Base-by-base conservation (phyloP, 208 protist species). In the Eutreptiella sp. region DNA sequence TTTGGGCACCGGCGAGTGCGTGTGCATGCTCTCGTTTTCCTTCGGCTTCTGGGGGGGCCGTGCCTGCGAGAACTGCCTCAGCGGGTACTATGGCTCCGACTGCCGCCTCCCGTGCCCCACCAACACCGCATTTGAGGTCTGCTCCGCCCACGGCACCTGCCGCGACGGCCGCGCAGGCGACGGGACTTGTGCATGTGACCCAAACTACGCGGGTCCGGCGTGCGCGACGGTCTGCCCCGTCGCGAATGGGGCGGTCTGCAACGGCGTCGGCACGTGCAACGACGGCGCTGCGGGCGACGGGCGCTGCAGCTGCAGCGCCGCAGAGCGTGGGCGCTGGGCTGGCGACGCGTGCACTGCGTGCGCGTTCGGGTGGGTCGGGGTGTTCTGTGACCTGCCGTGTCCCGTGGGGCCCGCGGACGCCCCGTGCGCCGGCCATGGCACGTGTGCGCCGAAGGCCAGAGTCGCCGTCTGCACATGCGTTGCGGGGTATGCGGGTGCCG, bases 1-100 rank as follows among this genome's bases (percentile, higher is more conserved):
- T 14, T n/a, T 33, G 31, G 50, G 50, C 36, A 54, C 50, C 36
- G 50, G 50, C 4, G 48, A 21, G 24, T 64, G 58, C 46, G 35
- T 5, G 2, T 83, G 70, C 39, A 58, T 66, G 0, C n/a, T n/a
- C n/a, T 58, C 16, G 7, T 33, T 53, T 21, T 52, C 28, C 21
- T 39, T 4, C 2, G 58, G 58, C 11, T 64, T 64, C 46, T 64
- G 58, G 58, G 50, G 7, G 7, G 58, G 58, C n/a, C 19, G 5
- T 4, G 19, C 46, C 16, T 64, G 58, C 58, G 24, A 26, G 31
- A 63, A 19, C 16, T 64, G 58, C 23, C 23, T 9, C 5, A 14
- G 23, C 24, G 9, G 48, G 5, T 64, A 46, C 46, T 63, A 9
- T 7, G 58, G 58, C 5, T 5, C 24, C 11, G 61, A 57, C 45